Conservation (phyloP, 192 early-diverging fungal species). For the Phycomyces nitens region DNA sequence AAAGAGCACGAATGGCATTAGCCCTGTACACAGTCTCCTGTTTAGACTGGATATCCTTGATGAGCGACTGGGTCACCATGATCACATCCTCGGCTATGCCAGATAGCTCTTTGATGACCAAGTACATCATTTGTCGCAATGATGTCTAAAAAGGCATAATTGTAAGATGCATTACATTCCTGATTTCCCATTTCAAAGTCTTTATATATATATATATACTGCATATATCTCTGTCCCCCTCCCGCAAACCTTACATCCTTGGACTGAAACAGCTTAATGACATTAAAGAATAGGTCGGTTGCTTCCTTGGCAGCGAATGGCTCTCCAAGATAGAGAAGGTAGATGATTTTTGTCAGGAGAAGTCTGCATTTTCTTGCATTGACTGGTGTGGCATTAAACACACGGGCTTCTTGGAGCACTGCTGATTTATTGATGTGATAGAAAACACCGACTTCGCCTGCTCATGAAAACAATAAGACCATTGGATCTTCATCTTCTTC, state of each 20-base stretch:
- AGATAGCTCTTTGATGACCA: conserved; percentile 95
- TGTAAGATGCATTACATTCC: conserved; percentile 9
- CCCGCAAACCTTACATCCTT: conserved; percentile 66
- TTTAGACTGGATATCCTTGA: conserved; percentile 95
- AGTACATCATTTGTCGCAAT: conserved; percentile 95
- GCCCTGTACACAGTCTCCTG: conserved; percentile 90
- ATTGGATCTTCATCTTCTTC: not conserved
- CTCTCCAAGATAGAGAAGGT: conserved; percentile 88
- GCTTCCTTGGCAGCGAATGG: conserved; percentile 91
- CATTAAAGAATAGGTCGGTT: conserved; percentile 95
- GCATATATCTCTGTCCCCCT: not conserved
- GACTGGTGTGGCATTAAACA: conserved; percentile 96
- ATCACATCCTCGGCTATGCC: conserved; percentile 93
- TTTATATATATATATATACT: not conserved
- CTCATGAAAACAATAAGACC: not conserved
- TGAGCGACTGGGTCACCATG: conserved; percentile 93
- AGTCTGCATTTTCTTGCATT: conserved; percentile 91
- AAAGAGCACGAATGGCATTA: conserved; percentile 93
- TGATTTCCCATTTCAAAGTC: not conserved
- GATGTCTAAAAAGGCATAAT: conserved; percentile 58
- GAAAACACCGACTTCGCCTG: conserved; percentile 76
- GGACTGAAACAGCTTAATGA: conserved; percentile 96
- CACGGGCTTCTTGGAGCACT: conserved; percentile 93
- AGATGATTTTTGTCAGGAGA: conserved; percentile 90
- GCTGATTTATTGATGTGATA: conserved; percentile 88